Base-by-base conservation (phyloP, 192 early-diverging fungal species). In the Coemansia sp. region DNA sequence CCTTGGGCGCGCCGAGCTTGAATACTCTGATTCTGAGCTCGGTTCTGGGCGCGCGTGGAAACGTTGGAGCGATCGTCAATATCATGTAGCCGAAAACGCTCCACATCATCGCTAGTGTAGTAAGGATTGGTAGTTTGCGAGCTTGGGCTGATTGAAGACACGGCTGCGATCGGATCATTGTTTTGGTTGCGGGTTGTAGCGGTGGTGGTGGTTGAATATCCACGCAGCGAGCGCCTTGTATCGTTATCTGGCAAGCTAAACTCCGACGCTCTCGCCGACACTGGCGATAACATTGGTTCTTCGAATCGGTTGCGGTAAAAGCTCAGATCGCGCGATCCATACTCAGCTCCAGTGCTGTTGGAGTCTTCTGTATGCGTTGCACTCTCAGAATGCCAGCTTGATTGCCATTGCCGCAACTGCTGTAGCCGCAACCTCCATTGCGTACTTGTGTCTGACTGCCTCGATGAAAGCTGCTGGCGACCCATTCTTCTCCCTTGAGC, bases 231-330 rank as follows among this genome's bases (percentile, higher is more conserved):
- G 45, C 45, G 45, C 25, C 45, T 48, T 13, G 45, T 48, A 6
- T 48, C 45, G 45, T 23, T 25, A 9, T 25, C 14, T 22, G 23
- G 19, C 23, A 25, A 25, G 20, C 45, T 48, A 22, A 48, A 23
- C 8, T 15, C 45, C 6, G 20, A 11, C 25, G 45, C 23, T 48
- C 45, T 48, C 13, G 45, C 45, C 7, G 45, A 48, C 3, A 48
- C 45, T 4, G 45, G 45, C 4, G 45, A 48, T 23, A 48, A 13
- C 19, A 25, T 20, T 8, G 45, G 13, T 25, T 25, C 45, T 25
- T 48, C 45, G 22, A 25, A 48, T 48, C 45, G 6, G 45, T 25
- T 48, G 6, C 45, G 45, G 45, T 25, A 48, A 48, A 48, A 48
- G 23, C 20, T 48, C 11, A 48, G 22, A 10, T 48, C 10, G 45